These are phyloP conservation scores for Cystobasidiopsis lactophilus DNA, from an alignment of 768 basidiomycete species.

Conservation along the genomic window DNA sequence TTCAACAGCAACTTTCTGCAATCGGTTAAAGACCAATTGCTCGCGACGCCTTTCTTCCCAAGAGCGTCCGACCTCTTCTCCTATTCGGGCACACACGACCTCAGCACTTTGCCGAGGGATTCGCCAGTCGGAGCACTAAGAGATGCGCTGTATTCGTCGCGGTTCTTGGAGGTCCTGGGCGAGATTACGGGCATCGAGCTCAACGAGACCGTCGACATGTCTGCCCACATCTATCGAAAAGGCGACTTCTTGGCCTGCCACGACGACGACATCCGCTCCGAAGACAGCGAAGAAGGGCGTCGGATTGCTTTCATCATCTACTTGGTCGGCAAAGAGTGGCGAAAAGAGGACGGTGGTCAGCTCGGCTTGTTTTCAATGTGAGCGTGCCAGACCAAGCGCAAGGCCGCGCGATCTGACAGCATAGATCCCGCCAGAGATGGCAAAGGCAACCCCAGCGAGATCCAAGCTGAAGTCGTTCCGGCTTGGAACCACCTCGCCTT, in stretches of 20 bases:
- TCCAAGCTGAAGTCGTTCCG: neutral
- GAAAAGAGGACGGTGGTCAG: slow-evolving; percentile 2
- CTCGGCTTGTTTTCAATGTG: slow-evolving; percentile 4
- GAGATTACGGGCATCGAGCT: slow-evolving; percentile 1
- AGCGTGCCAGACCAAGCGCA: neutral
- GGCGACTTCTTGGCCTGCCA: slow-evolving; percentile 3
- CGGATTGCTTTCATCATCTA: slow-evolving; percentile 10
- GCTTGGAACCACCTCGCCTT: neutral
- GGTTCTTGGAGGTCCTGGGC: neutral
- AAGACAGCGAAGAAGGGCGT: neutral
- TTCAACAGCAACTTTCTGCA: neutral
- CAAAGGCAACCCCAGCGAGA: neutral
- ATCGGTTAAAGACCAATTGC: neutral
- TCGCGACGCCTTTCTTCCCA: neutral
- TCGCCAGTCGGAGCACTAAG: neutral
- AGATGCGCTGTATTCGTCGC: slow-evolving; percentile 1
- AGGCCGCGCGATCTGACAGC: neutral
- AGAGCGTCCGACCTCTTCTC: slow-evolving; percentile 5
- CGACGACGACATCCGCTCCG: slow-evolving; percentile 2
- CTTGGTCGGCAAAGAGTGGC: slow-evolving; percentile 3
- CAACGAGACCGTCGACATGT: slow-evolving; percentile 1
- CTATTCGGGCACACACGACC: slow-evolving; percentile 4
- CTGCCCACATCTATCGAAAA: slow-evolving; percentile 3
- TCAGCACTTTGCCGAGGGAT: neutral
- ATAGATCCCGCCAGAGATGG: neutral